Evolutionary conservation across 2,329 filamentous ascomycete genomes (phyloP), one percentile per base, ranked within the genome.

Genomic region (Dryadomyces quercivorus): DNA sequence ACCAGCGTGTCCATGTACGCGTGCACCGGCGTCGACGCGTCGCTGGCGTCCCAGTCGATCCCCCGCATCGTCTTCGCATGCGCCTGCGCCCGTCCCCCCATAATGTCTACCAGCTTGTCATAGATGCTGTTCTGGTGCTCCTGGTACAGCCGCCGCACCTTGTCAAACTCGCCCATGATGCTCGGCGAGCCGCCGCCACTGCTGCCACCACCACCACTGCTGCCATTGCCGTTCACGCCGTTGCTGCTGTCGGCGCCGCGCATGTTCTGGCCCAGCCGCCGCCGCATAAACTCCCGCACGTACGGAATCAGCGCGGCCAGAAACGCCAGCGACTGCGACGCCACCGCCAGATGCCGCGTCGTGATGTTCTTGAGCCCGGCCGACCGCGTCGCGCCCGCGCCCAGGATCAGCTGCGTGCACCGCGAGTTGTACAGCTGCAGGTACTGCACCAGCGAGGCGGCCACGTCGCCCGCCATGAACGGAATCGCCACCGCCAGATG

Each of bases 301-400:
- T 97, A 91, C 0, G 93, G 92, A 5, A 95, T 84, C 1, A 97
- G 74, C 0, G 88, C 83, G 22, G 91, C 86, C 48, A 95, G 82
- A 66, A 98, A 96, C 47, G 86, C 85, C 20, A 97, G 71, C 0
- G 91, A 87, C 67, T 96, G 92, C 0, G 87, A 91, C 2, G 93
- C 91, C 18, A 97, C 81, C 0, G 93, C 91, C 1, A 98, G 78
- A 69, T 98, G 92, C 63, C 93, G 93, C 0, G 93, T 95, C 0
- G 88, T 95, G 66, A 98, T 98, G 64, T 96, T 96, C 67, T 90
- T 95, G 20, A 98, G 74, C 0, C 92, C 92, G 1, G 91, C 93
- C 22, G 86, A 90, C 40, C 82, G 78, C 5, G 88, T 96, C 4
- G 93, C 93, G 5, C 93, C 93, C 1, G 93, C 93, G 1, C 93